Conservation (phyloP, 768 basidiomycete species). For the Termitomyces sp. region DNA sequence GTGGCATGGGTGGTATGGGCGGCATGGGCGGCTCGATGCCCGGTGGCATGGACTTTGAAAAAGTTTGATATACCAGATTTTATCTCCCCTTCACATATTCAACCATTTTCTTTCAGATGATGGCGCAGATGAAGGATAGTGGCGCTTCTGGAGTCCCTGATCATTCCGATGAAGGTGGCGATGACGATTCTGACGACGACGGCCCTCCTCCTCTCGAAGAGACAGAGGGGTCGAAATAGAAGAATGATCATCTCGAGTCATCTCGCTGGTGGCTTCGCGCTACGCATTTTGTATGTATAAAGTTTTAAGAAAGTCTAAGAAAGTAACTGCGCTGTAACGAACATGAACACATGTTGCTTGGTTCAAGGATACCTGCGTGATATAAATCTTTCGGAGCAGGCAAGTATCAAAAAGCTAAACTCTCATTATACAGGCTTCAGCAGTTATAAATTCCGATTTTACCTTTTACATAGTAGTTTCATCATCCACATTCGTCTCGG, state of each 20-base stretch:
- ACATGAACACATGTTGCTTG: neutral
- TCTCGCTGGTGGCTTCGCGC: neutral
- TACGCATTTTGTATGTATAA: slow-evolving; percentile 4
- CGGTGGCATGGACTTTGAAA: slow-evolving; percentile 61
- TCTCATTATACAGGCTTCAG: neutral
- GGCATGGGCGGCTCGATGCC: slow-evolving; percentile 32
- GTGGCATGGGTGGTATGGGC: slow-evolving; percentile 42
- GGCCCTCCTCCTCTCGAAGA: slow-evolving; percentile 82
- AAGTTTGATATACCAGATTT: slow-evolving; percentile 34
- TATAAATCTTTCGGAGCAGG: neutral
- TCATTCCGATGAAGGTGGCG: slow-evolving; percentile 29
- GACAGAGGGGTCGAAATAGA: slow-evolving; percentile 41
- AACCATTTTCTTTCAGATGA: slow-evolving; percentile 32
- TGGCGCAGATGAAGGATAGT: slow-evolving; percentile 40
- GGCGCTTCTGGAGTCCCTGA: slow-evolving; percentile 17
- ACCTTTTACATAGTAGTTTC: neutral
- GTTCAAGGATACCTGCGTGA: neutral
- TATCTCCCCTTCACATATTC: neutral
- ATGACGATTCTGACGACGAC: slow-evolving; percentile 54
- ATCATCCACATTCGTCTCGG: neutral
- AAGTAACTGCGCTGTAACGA: neutral
- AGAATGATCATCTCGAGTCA: neutral
- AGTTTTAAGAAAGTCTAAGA: neutral
- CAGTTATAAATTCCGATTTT: neutral
- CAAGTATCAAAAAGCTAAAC: neutral